Evolutionary conservation across 2,329 filamentous ascomycete genomes (phyloP).

Genomic region (Chalara sp.): DNA sequence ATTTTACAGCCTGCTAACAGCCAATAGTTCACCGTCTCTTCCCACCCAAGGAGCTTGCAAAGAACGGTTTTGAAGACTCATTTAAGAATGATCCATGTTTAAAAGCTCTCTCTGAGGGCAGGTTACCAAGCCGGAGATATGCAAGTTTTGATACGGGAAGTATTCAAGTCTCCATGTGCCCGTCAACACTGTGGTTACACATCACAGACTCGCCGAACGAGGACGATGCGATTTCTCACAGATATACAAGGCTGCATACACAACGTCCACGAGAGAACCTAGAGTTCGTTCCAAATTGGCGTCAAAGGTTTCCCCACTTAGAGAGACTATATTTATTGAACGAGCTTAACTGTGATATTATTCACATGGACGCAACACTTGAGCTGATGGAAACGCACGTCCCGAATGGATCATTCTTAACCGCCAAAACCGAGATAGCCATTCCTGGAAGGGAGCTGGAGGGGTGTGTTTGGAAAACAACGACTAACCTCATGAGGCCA

Average conservation of each 20-base stretch:
- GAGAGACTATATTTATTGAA: constrained; percentile 43
- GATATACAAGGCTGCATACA: constrained; percentile 16
- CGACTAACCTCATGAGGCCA: constrained; percentile 51
- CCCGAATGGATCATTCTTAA: constrained; percentile 52
- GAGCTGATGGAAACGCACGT: constrained; percentile 51
- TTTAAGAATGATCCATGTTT: constrained; percentile 62
- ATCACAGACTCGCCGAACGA: constrained; percentile 15
- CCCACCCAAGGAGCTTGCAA: constrained; percentile 41
- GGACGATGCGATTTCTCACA: constrained; percentile 16
- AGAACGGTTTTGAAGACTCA: constrained; percentile 48
- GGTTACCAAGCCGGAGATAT: constrained; percentile 16
- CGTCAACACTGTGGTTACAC: constrained; percentile 21
- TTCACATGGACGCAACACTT: constrained; percentile 57
- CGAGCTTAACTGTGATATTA: constrained; percentile 48
- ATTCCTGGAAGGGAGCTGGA: constrained; percentile 47
- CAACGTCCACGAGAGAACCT: constrained; percentile 30
- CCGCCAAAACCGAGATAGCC: constrained; percentile 52
- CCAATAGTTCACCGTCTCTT: constrained; percentile 45
- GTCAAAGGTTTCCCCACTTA: constrained; percentile 50
- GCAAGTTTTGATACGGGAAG: constrained; percentile 11
- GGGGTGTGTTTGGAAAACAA: constrained; percentile 53
- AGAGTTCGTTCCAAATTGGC: constrained; percentile 50
- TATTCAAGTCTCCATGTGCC: constrained; percentile 13
- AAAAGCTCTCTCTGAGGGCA: constrained; percentile 47
- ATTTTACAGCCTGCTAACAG: constrained; percentile 8